A percentile compares a stretch with the other conserved stretches of the same genome.
These are phyloP conservation scores for Pseudozyma sp. DNA, from an alignment of 1,284 basidiomycete genomes.

Conservation along the genomic window DNA sequence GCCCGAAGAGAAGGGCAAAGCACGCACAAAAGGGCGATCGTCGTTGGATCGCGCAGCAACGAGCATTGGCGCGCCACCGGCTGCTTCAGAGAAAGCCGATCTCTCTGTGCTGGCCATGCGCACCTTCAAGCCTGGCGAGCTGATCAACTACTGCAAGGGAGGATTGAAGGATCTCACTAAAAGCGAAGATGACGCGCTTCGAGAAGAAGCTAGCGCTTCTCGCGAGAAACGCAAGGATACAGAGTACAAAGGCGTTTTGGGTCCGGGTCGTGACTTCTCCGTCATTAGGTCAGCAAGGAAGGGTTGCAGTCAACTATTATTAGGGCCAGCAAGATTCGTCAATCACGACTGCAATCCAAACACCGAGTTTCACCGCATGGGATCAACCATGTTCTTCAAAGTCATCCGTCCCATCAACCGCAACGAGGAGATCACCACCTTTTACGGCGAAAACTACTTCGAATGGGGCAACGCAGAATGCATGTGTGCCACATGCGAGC, in stretches of 20 bases:
- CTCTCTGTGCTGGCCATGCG: conserved; percentile 88
- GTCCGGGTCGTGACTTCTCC: conserved; percentile 80
- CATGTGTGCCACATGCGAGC: conserved; percentile 89
- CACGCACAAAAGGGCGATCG: conserved; percentile 32
- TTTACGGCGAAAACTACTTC: conserved; percentile 74
- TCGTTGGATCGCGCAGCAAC: conserved; percentile 50
- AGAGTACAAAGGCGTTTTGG: conserved; percentile 74
- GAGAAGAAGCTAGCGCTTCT: conserved; percentile 79
- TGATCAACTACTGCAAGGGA: conserved; percentile 80
- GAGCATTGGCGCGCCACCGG: conserved; percentile 43
- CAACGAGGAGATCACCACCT: conserved; percentile 83
- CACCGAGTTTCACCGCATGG: conserved; percentile 85
- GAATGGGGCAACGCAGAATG: conserved; percentile 86
- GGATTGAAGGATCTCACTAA: conserved; percentile 68
- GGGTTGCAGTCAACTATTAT: conserved; percentile 89
- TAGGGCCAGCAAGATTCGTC: conserved; percentile 92
- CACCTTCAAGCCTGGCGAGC: conserved; percentile 76
- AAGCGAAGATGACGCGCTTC: conserved; percentile 68
- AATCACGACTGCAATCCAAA: conserved; percentile 96
- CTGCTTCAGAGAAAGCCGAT: conserved; percentile 79
- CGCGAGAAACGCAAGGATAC: conserved; percentile 50
- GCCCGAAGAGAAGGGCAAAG: conserved; percentile 29
- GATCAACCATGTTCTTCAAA: conserved; percentile 87
- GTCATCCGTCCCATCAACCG: conserved; percentile 81
- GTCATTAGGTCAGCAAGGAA: conserved; percentile 89